phyloP scores from a whole-genome alignment of 2,329 filamentous ascomycete species.

The Pochonia chlamydosporia region DNA sequence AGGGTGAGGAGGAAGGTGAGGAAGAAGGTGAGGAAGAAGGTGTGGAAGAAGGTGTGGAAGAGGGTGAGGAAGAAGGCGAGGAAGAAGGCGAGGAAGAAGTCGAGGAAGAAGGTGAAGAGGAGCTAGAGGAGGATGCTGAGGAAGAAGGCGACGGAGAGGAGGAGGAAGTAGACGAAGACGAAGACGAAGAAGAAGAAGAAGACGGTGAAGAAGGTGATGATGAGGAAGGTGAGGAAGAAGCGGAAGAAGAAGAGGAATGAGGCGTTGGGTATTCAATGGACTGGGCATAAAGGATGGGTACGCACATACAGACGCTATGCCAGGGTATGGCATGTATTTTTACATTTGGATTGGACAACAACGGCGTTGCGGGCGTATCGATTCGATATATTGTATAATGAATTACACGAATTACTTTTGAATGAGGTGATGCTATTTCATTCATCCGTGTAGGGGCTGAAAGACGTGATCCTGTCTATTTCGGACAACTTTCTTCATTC shows the following conservation, averaged over 20 bases:
- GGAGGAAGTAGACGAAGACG: slow-evolving; percentile 9
- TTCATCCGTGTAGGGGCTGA: too few relatives aligned
- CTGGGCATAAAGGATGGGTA: neutral
- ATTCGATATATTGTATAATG: neutral
- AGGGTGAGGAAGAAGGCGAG: slow-evolving; percentile 7
- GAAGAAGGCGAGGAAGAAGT: slow-evolving; percentile 12
- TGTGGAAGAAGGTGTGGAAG: slow-evolving; percentile 11
- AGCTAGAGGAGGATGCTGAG: slow-evolving; percentile 8
- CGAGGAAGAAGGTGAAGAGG: slow-evolving; percentile 11
- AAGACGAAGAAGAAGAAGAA: slow-evolving; percentile 7
- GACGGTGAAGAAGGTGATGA: neutral
- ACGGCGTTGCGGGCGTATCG: neutral
- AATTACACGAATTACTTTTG: too few relatives aligned
- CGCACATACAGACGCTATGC: neutral
- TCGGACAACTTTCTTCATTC: too few relatives aligned
- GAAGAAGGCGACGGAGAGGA: slow-evolving; percentile 10
- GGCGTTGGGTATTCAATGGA: neutral
- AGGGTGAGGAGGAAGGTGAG: slow-evolving; percentile 13
- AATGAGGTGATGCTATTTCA: too few relatives aligned
- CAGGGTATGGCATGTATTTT: neutral
- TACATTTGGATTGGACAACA: neutral
- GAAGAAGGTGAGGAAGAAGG: slow-evolving; percentile 20
- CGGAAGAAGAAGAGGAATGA: slow-evolving; percentile 10
- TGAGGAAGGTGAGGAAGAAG: slow-evolving; percentile 13
- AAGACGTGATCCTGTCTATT: too few relatives aligned